Percentiles rank a stretch among this genome's conserved stretches.
Evolutionary conservation across 345 rosid species (phyloP).

Genomic region (Lumnitzera littorea): DNA sequence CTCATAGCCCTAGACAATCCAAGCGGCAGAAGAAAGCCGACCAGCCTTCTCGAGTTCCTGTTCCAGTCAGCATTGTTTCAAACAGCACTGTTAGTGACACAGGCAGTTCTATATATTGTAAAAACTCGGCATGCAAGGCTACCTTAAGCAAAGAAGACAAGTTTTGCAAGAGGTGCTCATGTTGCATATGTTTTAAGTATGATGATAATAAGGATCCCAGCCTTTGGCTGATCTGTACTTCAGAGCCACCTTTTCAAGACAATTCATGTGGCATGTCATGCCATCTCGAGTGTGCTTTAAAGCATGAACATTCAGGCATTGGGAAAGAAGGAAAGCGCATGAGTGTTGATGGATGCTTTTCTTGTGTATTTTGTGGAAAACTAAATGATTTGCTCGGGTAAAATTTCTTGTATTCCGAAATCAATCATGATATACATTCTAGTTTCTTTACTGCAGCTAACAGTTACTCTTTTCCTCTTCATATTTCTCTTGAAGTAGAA

Average conservation of each 20-base stretch:
- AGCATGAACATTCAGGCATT: constrained; percentile 59
- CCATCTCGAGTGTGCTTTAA: constrained; percentile 85
- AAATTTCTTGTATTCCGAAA: constrained; percentile 7
- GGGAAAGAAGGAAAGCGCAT: constrained; percentile 34
- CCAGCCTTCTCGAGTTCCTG: constrained; percentile 45
- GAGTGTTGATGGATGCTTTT: constrained; percentile 68
- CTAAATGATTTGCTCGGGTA: constrained; percentile 85
- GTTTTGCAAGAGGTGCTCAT: constrained; percentile 88
- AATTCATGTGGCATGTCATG: constrained; percentile 79
- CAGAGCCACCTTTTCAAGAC: constrained; percentile 55
- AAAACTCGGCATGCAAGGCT: constrained; percentile 84
- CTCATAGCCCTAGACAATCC: constrained; percentile 26
- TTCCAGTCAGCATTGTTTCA: constrained; percentile 21
- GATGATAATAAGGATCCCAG: constrained; percentile 97
- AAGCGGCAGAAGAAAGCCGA: constrained; percentile 71
- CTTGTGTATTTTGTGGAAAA: constrained; percentile 68
- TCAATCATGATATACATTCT: neutral
- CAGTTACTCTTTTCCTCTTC: neutral
- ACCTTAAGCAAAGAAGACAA: constrained; percentile 43
- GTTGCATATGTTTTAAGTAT: constrained; percentile 71
- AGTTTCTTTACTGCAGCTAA: too few species aligned
- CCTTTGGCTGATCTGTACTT: constrained; percentile 75
- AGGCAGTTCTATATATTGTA: constrained; percentile 41
- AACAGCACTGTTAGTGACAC: constrained; percentile 22
- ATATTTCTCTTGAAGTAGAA: too few species aligned